Percentiles rank a stretch among this genome's conserved stretches.
phyloP scores from a whole-genome alignment of 208 protist genomes.

The Balamuthia mandrillaris region DNA sequence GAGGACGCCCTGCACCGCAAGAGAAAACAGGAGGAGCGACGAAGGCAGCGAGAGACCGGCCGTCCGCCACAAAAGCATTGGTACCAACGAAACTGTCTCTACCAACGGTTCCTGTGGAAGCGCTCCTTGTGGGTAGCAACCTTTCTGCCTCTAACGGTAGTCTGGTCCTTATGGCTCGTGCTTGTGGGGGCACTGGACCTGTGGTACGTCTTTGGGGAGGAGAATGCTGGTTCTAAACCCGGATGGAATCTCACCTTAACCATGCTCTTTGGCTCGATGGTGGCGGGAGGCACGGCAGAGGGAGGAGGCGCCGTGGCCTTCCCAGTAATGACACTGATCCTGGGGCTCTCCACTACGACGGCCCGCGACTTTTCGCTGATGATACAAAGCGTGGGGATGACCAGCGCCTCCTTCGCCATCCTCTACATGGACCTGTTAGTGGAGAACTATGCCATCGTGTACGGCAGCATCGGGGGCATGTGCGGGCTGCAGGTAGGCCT shows the following conservation, averaged over 20 bases:
- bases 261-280: constrained; percentile 43
- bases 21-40: no score
- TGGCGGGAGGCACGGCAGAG: constrained; percentile 39
- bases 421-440: not conserved
- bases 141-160: constrained; percentile 13
- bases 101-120: no score
- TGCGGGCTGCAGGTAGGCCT: not conserved
- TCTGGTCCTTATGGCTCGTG: constrained; percentile 2
- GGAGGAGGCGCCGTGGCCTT: constrained; percentile 29
- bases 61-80: no score
- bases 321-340: constrained; percentile 45
- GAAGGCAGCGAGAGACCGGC: no score
- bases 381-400: constrained; percentile 49
- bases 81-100: no score
- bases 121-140: not conserved
- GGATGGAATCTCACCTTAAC: constrained; percentile 30
- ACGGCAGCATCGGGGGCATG: not conserved
- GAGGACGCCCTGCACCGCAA: no score
- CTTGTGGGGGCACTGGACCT: not conserved
- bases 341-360: not conserved
- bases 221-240: no score
- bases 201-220: constrained; percentile 33
- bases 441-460: not conserved
- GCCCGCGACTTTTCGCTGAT: constrained; percentile 43
- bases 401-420: constrained; percentile 38